A percentile compares a stretch with the other conserved stretches of the same genome.
Conservation (phyloP, 495 filamentous ascomycete species). For the Aspergillus saccharolyticus region DNA sequence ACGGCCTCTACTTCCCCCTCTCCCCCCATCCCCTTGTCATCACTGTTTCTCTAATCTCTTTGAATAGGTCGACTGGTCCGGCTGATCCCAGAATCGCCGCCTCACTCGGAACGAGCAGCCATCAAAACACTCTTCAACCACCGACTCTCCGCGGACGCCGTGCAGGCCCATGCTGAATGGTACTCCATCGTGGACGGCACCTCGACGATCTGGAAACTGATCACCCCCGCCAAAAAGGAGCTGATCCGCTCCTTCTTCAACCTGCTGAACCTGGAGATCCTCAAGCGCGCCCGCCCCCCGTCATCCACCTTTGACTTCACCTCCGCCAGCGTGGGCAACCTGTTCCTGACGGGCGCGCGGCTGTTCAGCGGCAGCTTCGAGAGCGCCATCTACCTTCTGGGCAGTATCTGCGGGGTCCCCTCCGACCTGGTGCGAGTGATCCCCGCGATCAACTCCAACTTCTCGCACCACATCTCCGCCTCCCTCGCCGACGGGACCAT, state of each 20-base stretch:
- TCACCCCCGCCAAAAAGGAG: constrained; percentile 81
- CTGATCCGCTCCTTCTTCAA: constrained; percentile 89
- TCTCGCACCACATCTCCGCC: constrained; percentile 88
- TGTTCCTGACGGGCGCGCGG: constrained; percentile 82
- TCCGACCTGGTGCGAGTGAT: constrained; percentile 65
- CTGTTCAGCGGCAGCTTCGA: constrained; percentile 80
- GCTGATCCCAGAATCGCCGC: constrained; percentile 66
- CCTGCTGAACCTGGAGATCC: constrained; percentile 80
- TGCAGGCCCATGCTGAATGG: constrained; percentile 59
- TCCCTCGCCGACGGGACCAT: constrained; percentile 67
- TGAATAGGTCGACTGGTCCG: constrained; percentile 75
- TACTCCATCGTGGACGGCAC: constrained; percentile 82
- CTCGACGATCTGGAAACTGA: constrained; percentile 65
- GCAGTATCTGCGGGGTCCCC: constrained; percentile 75
- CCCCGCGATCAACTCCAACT: constrained; percentile 89
- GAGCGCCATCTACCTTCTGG: constrained; percentile 74
- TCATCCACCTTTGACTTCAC: constrained; percentile 81
- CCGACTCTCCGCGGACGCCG: constrained; percentile 56
- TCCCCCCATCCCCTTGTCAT: neutral
- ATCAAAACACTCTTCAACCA: constrained; percentile 83
- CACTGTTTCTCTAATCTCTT: constrained; percentile 7
- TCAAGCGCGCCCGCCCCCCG: constrained; percentile 74
- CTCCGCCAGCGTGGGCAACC: constrained; percentile 83
- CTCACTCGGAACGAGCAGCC: constrained; percentile 59
- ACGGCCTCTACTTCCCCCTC: neutral